Conservation (phyloP, 2,329 filamentous ascomycete genomes). For the Penicillium sp. region DNA sequence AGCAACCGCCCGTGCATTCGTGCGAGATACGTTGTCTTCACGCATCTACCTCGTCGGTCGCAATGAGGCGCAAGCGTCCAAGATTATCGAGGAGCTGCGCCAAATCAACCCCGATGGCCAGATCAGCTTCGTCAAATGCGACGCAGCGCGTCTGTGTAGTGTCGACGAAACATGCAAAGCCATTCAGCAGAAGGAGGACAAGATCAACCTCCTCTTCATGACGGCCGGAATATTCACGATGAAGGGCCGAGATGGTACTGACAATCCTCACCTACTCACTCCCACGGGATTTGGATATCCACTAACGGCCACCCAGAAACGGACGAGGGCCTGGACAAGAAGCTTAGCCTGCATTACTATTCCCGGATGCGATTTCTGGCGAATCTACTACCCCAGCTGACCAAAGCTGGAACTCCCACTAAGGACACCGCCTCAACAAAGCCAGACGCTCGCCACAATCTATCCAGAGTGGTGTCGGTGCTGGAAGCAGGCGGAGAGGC, state of each 20-base stretch:
- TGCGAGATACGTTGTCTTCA: conserved; percentile 42
- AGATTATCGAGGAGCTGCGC: conserved; percentile 46
- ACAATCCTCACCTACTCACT: no score
- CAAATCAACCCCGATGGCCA: conserved; percentile 46
- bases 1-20: conserved; percentile 24
- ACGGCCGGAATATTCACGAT: conserved; percentile 24
- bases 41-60: conserved; percentile 55
- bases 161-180: conserved; percentile 51
- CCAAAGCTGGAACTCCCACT: conserved; percentile 7
- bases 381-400: conserved; percentile 32
- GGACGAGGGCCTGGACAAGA: conserved; percentile 33
- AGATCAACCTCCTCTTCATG: conserved; percentile 32
- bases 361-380: conserved; percentile 36
- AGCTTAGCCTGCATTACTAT: conserved; percentile 32
- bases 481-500: conserved; percentile 13
- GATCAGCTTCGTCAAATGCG: conserved; percentile 49
- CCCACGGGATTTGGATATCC: neutral
- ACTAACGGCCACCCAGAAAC: conserved; percentile 25
- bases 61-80: conserved; percentile 32
- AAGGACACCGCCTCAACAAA: neutral
- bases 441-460: conserved; percentile 3
- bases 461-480: conserved; percentile 17
- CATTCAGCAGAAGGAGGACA: conserved; percentile 38
- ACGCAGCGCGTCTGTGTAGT: conserved; percentile 52
- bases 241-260: conserved; percentile 18